These are phyloP conservation scores for Hawksworthiomyces lignivorus DNA, from an alignment of 2,329 filamentous ascomycete genomes.

Conservation along the genomic window DNA sequence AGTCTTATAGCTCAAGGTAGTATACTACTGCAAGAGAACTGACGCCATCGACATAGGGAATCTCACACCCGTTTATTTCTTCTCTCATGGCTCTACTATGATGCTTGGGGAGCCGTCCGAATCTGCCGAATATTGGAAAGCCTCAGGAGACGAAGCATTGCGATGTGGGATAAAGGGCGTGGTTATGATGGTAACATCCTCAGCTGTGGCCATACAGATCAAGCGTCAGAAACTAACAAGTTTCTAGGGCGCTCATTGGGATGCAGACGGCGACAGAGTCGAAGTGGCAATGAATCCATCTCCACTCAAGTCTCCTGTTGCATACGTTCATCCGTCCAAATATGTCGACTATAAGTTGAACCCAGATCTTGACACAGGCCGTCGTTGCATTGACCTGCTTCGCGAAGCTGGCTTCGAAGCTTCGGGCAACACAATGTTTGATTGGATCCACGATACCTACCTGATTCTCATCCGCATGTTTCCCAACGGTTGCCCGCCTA, in stretches of 20 bases:
- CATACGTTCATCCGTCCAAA: slow-evolving; percentile 58
- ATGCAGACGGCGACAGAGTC: slow-evolving; percentile 45
- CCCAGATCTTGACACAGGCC: slow-evolving; percentile 47
- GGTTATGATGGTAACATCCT: slow-evolving; percentile 51
- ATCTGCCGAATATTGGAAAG: slow-evolving; percentile 59
- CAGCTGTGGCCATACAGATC: no score
- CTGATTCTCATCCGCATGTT: slow-evolving; percentile 65
- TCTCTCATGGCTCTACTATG: slow-evolving; percentile 65
- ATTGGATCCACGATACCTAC: slow-evolving; percentile 68
- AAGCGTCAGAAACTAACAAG: neutral
- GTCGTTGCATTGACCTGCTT: slow-evolving; percentile 43
- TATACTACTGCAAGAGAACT: no score
- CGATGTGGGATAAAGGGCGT: slow-evolving; percentile 52
- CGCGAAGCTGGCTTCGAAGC: slow-evolving; percentile 45
- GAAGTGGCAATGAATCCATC: slow-evolving; percentile 53
- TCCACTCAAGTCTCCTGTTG: slow-evolving; percentile 55
- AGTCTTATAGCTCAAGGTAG: no score
- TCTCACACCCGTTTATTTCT: slow-evolving; percentile 53
- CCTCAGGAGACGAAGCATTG: slow-evolving; percentile 55
- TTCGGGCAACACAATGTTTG: slow-evolving; percentile 45
- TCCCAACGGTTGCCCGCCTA: slow-evolving; percentile 55
- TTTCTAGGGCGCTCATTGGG: slow-evolving; percentile 57
- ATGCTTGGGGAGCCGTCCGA: slow-evolving; percentile 59
- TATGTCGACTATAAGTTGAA: slow-evolving; percentile 55
- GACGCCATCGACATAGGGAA: no score